Base-by-base conservation (phyloP, 768 basidiomycete genomes). In the Leucocoprinus birnbaumii region DNA sequence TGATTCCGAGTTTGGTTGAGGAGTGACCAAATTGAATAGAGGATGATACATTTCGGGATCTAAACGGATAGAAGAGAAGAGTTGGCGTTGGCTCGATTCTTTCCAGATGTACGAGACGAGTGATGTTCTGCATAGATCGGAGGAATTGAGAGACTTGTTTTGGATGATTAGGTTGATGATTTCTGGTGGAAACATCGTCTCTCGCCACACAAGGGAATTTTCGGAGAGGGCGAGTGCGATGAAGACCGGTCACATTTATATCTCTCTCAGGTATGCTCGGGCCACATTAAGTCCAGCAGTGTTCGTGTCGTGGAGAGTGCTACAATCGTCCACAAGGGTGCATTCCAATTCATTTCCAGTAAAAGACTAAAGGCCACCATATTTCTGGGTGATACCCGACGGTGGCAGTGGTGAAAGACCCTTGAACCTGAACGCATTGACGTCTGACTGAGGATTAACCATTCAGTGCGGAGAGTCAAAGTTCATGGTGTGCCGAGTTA, bases 111-210 rank as follows among this genome's bases (percentile, higher is more conserved):
- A 34, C 21, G 42, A 22, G 31, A 53, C 41, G n/a, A 52, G 41
- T 21, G 51, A 31, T 2, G 43, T 40, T 16, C 31, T 52, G 40
- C 2, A 41, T 25, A 52, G 18, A 43, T 52, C 51, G 6, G 26
- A 14, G 38, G 1, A 26, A 26, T 41, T 10, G 6, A 44, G 14
- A 5, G 10, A 6, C 9, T 42, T 10, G 27, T 35, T 41, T 22
- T 43, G 41, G 51, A 52, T 21, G 51, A 52, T 27, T 24, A 52
- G 51, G 18, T 52, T 18, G 24, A 52, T 41, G 8, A 52, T 52
- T 43, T 44, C 51, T 0, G 51, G 41, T 9, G 41, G 41, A 19
- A 52, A 31, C n/a, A n/a, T n/a, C n/a, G n/a, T n/a, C n/a, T n/a
- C n/a, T n/a, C n/a, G n/a, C n/a, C n/a, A n/a, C n/a, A n/a, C n/a